Evolutionary conservation across 2,329 filamentous ascomycete genomes (phyloP).

Genomic region (Biscogniauxia sp.): DNA sequence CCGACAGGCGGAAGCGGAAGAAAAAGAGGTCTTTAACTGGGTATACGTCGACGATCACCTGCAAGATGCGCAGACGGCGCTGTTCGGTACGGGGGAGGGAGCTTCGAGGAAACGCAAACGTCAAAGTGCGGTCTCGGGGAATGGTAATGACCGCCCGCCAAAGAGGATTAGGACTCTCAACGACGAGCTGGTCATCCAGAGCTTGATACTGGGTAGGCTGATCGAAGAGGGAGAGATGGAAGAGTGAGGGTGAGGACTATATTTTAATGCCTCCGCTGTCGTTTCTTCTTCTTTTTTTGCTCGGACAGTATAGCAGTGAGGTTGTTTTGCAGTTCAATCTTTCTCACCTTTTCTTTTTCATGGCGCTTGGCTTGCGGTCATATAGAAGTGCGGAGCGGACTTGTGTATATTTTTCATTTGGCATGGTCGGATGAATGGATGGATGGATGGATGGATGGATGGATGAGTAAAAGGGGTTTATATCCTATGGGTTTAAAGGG

Average conservation of each 20-base stretch:
- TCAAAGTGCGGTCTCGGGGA: slow-evolving; percentile 36
- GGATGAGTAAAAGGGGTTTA: no score
- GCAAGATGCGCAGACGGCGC: slow-evolving; percentile 49
- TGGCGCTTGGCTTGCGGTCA: no score
- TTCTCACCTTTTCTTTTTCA: no score
- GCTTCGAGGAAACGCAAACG: slow-evolving; percentile 44
- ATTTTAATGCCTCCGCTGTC: background rate
- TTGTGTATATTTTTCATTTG: no score
- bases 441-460: no score
- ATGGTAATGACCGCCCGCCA: slow-evolving; percentile 35
- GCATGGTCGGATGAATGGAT: no score
- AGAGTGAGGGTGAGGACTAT: slow-evolving; percentile 12
- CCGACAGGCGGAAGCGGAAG: slow-evolving; percentile 43
- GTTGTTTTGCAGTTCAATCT: no score
- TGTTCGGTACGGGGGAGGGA: slow-evolving; percentile 42
- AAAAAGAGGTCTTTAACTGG: slow-evolving; percentile 63
- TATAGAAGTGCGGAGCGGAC: no score
- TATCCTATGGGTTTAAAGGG: no score
- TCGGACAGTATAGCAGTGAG: no score
- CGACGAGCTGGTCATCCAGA: slow-evolving; percentile 89
- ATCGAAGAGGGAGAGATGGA: slow-evolving; percentile 59
- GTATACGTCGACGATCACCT: slow-evolving; percentile 70
- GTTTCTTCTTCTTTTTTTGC: background rate
- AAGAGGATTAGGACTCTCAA: slow-evolving; percentile 66
- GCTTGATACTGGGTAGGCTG: slow-evolving; percentile 79